phyloP scores from a whole-genome alignment of 2,329 filamentous ascomycete species.

The Pseudogymnoascus sp. region DNA sequence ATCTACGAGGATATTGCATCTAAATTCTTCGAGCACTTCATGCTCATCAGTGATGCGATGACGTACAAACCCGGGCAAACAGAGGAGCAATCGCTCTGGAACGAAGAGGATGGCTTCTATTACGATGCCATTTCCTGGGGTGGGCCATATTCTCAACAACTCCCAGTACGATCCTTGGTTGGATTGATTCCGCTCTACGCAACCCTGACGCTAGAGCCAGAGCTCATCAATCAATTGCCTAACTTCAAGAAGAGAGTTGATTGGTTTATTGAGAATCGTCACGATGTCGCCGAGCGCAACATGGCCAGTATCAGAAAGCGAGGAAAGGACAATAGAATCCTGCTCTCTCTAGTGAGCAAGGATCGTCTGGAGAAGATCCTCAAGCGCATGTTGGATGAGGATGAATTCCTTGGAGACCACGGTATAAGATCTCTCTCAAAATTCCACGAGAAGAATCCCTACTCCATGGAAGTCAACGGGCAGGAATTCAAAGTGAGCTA shows the following conservation, averaged over 20 bases:
- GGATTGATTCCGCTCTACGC: constrained; percentile 91
- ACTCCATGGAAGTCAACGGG: constrained; percentile 92
- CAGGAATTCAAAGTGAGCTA: constrained; percentile 84
- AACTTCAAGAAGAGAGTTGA: constrained; percentile 88
- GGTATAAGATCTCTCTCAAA: constrained; percentile 91
- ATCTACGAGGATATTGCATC: constrained; percentile 96
- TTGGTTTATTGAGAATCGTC: constrained; percentile 87
- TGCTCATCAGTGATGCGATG: constrained; percentile 97
- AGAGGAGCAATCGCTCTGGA: constrained; percentile 85
- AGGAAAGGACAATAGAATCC: constrained; percentile 81
- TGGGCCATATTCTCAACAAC: constrained; percentile 84
- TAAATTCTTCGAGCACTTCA: constrained; percentile 98
- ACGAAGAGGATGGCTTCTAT: constrained; percentile 94
- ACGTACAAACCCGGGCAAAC: constrained; percentile 65
- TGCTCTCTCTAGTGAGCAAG: constrained; percentile 86
- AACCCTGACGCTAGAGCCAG: constrained; percentile 85
- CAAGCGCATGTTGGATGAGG: constrained; percentile 85
- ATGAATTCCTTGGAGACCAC: constrained; percentile 85
- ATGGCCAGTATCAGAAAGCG: constrained; percentile 89
- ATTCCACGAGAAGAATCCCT: constrained; percentile 81
- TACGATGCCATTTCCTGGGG: constrained; percentile 98
- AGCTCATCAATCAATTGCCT: constrained; percentile 85
- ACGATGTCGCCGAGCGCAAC: constrained; percentile 83
- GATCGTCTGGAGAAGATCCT: constrained; percentile 87
- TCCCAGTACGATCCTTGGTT: constrained; percentile 86